Evolutionary conservation across 306 rosid species (phyloP), one percentile per base, ranked within the genome.

Genomic region (Echinosophora koreensis): DNA sequence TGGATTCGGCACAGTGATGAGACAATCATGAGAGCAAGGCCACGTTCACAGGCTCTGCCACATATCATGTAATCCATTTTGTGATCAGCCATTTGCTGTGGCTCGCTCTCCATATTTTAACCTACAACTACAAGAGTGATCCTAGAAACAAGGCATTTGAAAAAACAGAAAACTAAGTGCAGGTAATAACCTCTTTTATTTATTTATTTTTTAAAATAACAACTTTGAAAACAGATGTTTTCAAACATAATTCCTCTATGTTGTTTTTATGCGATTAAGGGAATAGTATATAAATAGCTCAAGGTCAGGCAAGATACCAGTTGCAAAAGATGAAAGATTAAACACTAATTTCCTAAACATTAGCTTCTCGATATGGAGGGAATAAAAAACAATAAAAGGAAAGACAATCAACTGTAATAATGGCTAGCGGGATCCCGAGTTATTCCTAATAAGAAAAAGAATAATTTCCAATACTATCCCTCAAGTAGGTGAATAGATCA

Each of bases 1-100:
- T 81, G 72, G 90, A 96, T 96, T 79, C 91, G 98, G 55, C 93
- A 90, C 81, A 96, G 96, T 57, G 99, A 96, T 39, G 99, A 96
- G 84, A 96, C 96, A 12, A 74, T 93, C 57, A 85, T 91, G 80
- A 89, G 97, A 85, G 6, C 97, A 58, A 91, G 77, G 87, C 96
- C 97, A 65, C 97, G 98, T 32, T 62, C 86, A 55, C 99, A 85
- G 51, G 83, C 98, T 65, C 84, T 88, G 78, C 84, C 87, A n/a
- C 79, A 63, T 74, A 73, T 61, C 28, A 83, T 59, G 85, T 87
- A 80, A 89, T 73, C 42, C 71, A 76, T 72, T 47, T 66, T 78
- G 81, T 83, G 85, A 74, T 81, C 83, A 69, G 68, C 71, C 79
- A 64, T 80, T 77, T 77, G 69, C 75, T 54, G 82, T 63, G 52